phyloP scores from a whole-genome alignment of 1,139 yeast species.

The Candida albicans region DNA sequence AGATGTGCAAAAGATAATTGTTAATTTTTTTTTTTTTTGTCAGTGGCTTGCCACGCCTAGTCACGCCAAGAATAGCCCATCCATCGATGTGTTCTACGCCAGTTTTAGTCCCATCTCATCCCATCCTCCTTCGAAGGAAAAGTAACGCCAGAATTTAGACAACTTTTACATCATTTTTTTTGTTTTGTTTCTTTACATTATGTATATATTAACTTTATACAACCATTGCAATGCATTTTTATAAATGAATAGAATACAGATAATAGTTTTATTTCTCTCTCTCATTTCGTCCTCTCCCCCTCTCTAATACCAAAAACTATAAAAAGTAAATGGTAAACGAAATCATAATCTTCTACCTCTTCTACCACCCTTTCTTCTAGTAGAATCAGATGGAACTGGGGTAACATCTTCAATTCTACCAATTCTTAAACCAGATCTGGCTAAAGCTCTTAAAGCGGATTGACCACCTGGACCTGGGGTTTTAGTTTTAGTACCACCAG shows the following conservation, averaged over 20 bases:
- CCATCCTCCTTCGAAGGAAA: too few species aligned
- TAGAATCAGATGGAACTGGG: constrained; percentile 99
- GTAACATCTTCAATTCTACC: constrained; percentile 99
- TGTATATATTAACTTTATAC: constrained; percentile 7
- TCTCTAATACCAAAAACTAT: neutral
- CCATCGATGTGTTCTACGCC: too few species aligned
- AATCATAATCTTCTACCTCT: constrained; percentile 99
- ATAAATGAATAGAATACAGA: constrained; percentile 5
- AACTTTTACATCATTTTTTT: neutral
- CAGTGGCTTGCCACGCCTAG: too few species aligned
- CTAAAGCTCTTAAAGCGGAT: constrained; percentile 99
- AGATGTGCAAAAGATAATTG: neutral
- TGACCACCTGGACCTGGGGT: constrained; percentile 99
- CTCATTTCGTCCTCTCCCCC: constrained; percentile 1
- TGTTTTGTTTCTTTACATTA: constrained; percentile 4
- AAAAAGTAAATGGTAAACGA: neutral
- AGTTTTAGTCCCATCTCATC: too few species aligned
- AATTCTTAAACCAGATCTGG: constrained; percentile 99
- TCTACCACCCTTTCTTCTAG: constrained; percentile 99
- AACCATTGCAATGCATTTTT: constrained; percentile 5
- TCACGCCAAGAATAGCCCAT: too few species aligned
- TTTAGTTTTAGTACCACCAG: constrained; percentile 99
- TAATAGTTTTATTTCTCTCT: neutral
- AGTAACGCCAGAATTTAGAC: too few species aligned
- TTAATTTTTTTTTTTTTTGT: neutral